Base-by-base conservation (phyloP, 2,329 filamentous ascomycete genomes). In the Aspergillus japonicus region DNA sequence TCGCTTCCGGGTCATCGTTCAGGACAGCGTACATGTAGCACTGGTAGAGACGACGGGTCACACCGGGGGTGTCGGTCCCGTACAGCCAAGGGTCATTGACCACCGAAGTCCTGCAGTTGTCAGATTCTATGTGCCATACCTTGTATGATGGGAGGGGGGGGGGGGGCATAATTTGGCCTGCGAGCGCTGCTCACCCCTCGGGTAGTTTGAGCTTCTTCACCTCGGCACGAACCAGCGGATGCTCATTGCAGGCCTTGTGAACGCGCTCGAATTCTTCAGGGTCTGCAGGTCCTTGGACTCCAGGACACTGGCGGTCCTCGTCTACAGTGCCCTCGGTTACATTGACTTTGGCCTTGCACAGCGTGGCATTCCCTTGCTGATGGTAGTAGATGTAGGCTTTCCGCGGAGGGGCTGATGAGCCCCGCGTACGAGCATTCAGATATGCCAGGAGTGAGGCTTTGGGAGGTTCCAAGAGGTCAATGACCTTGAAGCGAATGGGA, bases 1-100 rank as follows among this genome's bases (percentile, higher is more conserved):
- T 86, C 21, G 82, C 78, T 57, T 85, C 82, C 5, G 19, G 31
- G 6, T 33, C 47, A 24, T 56, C 39, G 2, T 55, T 44, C 7
- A 21, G n/a, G 14, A 53, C 54, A 11, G 31, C 42, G 3, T 33
- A 23, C 50, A 60, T 47, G 10, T 57, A 60, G 31, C 54, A 53
- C 47, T 57, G 44, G 24, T 31, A 33, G 2, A 49, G 47, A 14
- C 48, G 33, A 12, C 23, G 26, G 47, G 44, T 55, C 12, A 51
- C 35, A 21, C 48, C 26, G 11, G 49, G 44, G 1, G 54, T 54
- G 12, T 61, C 54, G 6, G 47, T 29, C 3, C 31, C 44, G 31
- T 58, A 61, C 2, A 39, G 39, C 59, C 59, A 61, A 6, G 59
- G 59, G 6, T 61, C 59, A 2, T 31, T 24, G 2, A 58, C 47